These are phyloP conservation scores for Geotrichum phurueaensis DNA, from an alignment of 1,139 yeast genomes.

Conservation along the genomic window DNA sequence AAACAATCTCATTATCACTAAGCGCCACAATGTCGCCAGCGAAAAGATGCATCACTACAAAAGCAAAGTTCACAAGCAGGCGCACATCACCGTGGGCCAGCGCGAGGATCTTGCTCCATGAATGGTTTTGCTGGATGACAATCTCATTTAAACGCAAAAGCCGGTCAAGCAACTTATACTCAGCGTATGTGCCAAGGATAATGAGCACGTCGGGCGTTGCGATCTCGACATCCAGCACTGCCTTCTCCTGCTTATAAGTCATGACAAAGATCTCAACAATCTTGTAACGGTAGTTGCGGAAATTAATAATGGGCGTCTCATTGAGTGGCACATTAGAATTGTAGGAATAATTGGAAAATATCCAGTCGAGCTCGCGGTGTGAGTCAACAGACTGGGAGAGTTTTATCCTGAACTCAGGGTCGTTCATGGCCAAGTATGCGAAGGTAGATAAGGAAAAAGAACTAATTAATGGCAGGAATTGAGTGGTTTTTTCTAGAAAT, in stretches of 20 bases:
- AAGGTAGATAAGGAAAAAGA: too few species aligned
- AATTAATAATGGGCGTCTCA: constrained; percentile 19
- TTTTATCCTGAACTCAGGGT: constrained; percentile 15
- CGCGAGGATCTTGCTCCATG: constrained; percentile 17
- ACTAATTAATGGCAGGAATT: background rate
- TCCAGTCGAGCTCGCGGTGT: constrained; percentile 17
- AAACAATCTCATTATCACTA: constrained; percentile 18
- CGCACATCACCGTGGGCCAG: constrained; percentile 15
- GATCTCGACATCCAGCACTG: constrained; percentile 16
- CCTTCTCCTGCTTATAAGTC: constrained; percentile 19
- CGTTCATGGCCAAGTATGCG: constrained; percentile 6
- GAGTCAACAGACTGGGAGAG: constrained; percentile 12
- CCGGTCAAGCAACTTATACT: constrained; percentile 15
- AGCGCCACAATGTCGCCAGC: constrained; percentile 17
- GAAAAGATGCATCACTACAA: constrained; percentile 18
- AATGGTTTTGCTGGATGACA: constrained; percentile 11
- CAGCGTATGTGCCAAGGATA: constrained; percentile 16
- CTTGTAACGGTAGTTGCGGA: constrained; percentile 19
- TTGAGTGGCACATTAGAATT: constrained; percentile 11
- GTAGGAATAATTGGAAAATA: constrained; percentile 8
- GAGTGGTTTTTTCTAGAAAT: too few species aligned
- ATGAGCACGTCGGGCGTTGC: constrained; percentile 18
- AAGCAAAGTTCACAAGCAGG: constrained; percentile 15
- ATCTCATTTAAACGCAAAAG: constrained; percentile 7
- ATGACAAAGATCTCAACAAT: constrained; percentile 18